Percentiles rank a stretch among this genome's conserved stretches.
Evolutionary conservation across 768 basidiomycete species (phyloP).

Genomic region (Amanita subjunquillea): DNA sequence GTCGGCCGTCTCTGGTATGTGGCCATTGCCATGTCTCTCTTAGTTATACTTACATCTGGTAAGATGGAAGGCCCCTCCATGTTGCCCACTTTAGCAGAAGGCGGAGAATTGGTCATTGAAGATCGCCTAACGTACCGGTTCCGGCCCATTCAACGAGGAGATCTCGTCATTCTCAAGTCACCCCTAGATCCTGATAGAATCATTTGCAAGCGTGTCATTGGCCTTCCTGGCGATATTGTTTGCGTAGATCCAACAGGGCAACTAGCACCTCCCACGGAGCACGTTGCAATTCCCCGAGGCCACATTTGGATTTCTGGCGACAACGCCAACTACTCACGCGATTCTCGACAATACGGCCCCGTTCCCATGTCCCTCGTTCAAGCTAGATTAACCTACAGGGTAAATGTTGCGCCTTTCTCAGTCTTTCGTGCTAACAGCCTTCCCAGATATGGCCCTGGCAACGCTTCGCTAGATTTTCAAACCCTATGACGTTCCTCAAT

Average conservation of each 20-base stretch:
- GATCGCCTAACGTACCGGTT: slow-evolving; percentile 45
- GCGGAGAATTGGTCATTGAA: slow-evolving; percentile 57
- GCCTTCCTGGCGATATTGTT: slow-evolving; percentile 80
- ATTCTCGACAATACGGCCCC: slow-evolving; percentile 91
- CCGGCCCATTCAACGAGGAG: slow-evolving; percentile 58
- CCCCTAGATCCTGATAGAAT: slow-evolving; percentile 55
- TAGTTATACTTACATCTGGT: slow-evolving; percentile 2
- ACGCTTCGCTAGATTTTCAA: slow-evolving; percentile 29
- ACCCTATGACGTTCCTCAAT: slow-evolving; percentile 30
- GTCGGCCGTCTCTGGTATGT: slow-evolving; percentile 41
- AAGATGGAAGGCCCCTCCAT: slow-evolving; percentile 73
- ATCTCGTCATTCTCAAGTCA: slow-evolving; percentile 63
- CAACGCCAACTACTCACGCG: slow-evolving; percentile 72
- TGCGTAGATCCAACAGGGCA: slow-evolving; percentile 80
- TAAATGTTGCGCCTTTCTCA: slow-evolving; percentile 19
- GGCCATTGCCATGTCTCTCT: background rate
- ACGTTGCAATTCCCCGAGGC: slow-evolving; percentile 72
- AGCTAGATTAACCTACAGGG: slow-evolving; percentile 57
- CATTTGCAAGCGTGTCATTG: slow-evolving; percentile 86
- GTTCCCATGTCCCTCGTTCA: slow-evolving; percentile 74
- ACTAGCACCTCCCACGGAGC: slow-evolving; percentile 54
- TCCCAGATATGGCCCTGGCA: slow-evolving; percentile 33
- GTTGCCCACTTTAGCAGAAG: slow-evolving; percentile 59
- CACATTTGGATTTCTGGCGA: slow-evolving; percentile 91
- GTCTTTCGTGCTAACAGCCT: slow-evolving; percentile 3